These are phyloP conservation scores for Peribolospora kevripleyi DNA, from an alignment of 768 basidiomycete species.

Conservation along the genomic window DNA sequence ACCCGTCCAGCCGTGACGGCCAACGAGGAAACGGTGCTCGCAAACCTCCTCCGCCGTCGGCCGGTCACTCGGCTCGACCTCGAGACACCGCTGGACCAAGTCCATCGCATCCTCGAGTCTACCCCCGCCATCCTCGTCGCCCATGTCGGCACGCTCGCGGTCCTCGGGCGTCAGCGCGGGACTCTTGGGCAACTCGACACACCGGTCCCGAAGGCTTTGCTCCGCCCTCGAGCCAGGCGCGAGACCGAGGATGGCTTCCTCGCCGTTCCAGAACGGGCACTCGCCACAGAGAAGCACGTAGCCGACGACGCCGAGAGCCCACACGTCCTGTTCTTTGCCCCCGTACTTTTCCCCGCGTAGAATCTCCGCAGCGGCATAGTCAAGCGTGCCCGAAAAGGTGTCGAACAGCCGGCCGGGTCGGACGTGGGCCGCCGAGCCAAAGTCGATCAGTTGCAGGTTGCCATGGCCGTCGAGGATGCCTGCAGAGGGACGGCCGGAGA, in stretches of 20 bases:
- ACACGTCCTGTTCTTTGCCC: slow-evolving; percentile 92
- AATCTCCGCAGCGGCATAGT: slow-evolving; percentile 87
- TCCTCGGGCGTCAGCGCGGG: not conserved
- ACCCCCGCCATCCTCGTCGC: slow-evolving; percentile 63
- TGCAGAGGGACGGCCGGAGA: slow-evolving; percentile 28
- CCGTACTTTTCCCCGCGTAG: slow-evolving; percentile 79
- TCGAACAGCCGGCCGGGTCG: slow-evolving; percentile 23
- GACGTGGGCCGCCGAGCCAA: slow-evolving; percentile 44
- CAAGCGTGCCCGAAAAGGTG: slow-evolving; percentile 24
- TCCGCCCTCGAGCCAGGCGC: slow-evolving; percentile 7
- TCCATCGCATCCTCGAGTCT: slow-evolving; percentile 59
- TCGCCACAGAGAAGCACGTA: slow-evolving; percentile 72
- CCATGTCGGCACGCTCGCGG: slow-evolving; percentile 52
- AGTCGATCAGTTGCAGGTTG: slow-evolving; percentile 80
- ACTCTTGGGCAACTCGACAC: slow-evolving; percentile 37
- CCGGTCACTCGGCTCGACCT: slow-evolving; percentile 47
- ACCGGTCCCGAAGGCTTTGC: slow-evolving; percentile 4
- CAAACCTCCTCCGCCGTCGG: slow-evolving; percentile 69
- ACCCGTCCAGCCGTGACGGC: slow-evolving; percentile 45
- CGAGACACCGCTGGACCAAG: slow-evolving; percentile 60
- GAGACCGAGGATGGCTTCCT: slow-evolving; percentile 10
- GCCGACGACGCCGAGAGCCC: slow-evolving; percentile 91
- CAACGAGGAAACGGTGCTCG: slow-evolving; percentile 54
- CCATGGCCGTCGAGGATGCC: slow-evolving; percentile 34
- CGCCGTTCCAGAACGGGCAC: slow-evolving; percentile 9